These are phyloP conservation scores for Paulinella micropora DNA, from an alignment of 78 protist genomes.

Conservation along the genomic window DNA sequence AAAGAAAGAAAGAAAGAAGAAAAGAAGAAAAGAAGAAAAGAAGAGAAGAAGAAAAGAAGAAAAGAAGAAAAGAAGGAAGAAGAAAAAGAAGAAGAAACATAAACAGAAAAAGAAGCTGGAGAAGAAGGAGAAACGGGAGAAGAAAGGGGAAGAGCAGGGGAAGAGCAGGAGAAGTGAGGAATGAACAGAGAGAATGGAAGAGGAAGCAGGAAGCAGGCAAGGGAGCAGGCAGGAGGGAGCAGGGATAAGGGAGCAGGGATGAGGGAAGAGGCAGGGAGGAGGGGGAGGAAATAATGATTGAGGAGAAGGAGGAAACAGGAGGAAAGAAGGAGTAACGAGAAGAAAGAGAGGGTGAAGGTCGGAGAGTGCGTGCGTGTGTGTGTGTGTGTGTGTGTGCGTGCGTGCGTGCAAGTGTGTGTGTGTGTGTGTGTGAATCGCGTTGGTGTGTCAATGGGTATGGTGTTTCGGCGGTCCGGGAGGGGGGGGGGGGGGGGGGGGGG, in stretches of 20 bases:
- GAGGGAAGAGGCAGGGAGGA: background rate
- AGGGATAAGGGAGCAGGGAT: background rate
- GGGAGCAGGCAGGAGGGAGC: background rate
- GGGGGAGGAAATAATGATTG: background rate
- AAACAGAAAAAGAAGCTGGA: background rate
- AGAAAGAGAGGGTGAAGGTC: background rate
- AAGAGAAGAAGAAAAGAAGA: no score
- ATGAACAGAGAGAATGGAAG: background rate
- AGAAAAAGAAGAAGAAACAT: background rate
- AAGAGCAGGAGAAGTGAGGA: background rate
- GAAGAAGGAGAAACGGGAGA: background rate
- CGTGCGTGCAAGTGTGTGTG: background rate
- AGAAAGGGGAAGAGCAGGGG: background rate
- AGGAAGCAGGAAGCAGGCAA: background rate
- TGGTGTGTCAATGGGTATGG: background rate
- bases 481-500: background rate
- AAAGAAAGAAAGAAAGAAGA: no score
- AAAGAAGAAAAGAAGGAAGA: no score
- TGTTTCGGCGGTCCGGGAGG: background rate
- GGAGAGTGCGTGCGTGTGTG: background rate
- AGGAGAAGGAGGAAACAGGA: background rate
- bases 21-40: no score
- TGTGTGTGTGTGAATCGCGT: background rate
- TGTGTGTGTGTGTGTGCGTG: background rate
- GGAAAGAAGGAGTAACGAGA: background rate